Evolutionary conservation across 2,329 filamentous ascomycete genomes (phyloP), one percentile per base, ranked within the genome.

Genomic region (Beauveria caledonica): DNA sequence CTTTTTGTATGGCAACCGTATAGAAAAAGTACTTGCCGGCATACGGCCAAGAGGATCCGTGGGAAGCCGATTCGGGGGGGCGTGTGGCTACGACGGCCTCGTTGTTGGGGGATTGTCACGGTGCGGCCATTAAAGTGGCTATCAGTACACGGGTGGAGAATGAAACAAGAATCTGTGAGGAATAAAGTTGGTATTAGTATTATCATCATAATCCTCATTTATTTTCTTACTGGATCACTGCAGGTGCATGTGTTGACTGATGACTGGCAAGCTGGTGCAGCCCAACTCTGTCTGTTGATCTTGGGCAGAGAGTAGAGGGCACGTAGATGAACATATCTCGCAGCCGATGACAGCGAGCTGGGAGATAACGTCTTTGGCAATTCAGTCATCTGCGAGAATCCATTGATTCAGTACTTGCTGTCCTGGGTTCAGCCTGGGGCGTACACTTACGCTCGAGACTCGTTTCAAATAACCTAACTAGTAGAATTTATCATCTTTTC

Each of bases 121-220:
- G 23, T 53, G 58, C 54, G 58, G 58, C 42, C 58, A 60, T 60
- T 52, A 60, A 60, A 60, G 58, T 60, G 58, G 58, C 50, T 29
- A 60, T 52, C n/a, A n/a, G n/a, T n/a, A n/a, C n/a, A 15, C 15
- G 33, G 40, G 58, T 60, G 58, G 58, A 60, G 56, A 50, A 58
- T 42, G 44, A 49, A 58, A 58, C 54, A 58, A 40, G 54, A 56
- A 17, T 27, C 29, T 27, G 44, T 15, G 17, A 58, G 49, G 19
- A 51, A 44, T 59, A 44, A 36, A 59, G 54, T 58, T 48, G 54
- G 29, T 39, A 36, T 45, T 44, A 29, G 33, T 36, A 23, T 46
- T 46, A 21, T 23, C 19, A 55, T 46, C 46, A 21, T 36, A 21
- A 53, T 13, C 6, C 27, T 27, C 36, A 25, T 42, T 40, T 19